Percentiles rank a stretch among this genome's conserved stretches.
phyloP scores from a whole-genome alignment of 2,329 filamentous ascomycete genomes.

The Blumeria graminis region DNA sequence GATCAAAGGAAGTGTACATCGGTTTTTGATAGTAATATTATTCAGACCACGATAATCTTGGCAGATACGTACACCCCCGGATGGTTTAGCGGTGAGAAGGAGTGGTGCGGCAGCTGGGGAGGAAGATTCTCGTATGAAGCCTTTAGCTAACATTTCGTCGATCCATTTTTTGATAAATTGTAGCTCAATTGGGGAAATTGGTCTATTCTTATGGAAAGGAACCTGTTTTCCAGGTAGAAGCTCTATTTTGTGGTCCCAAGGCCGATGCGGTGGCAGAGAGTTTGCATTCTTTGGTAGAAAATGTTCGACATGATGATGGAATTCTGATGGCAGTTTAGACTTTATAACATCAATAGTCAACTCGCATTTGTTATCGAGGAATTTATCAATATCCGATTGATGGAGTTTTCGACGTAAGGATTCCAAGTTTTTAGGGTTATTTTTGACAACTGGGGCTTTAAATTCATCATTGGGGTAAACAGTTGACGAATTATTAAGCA shows the following conservation, averaged over 20 bases:
- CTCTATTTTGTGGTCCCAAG: not conserved
- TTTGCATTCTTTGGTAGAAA: not conserved
- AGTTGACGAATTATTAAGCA: not conserved
- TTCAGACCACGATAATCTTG: constrained; percentile 1
- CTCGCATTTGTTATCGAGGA: not conserved
- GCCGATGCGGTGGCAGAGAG: not conserved
- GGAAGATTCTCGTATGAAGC: not conserved
- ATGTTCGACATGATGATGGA: not conserved
- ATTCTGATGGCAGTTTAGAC: not conserved
- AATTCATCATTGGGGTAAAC: not conserved
- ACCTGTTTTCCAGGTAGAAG: not conserved
- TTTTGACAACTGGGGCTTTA: not conserved
- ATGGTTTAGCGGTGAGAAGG: not conserved
- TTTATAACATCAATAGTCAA: not conserved
- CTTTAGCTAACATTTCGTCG: not conserved
- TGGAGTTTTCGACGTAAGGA: not conserved
- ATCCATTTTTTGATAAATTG: not conserved
- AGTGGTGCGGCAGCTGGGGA: not conserved
- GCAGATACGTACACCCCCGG: not conserved
- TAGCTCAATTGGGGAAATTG: not conserved
- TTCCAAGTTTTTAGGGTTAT: not conserved
- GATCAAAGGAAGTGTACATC: not conserved
- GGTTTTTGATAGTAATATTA: not conserved
- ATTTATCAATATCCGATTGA: not conserved
- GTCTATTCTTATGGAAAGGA: not conserved